phyloP scores from a whole-genome alignment of 768 basidiomycete species.

The Podaxis sp. region DNA sequence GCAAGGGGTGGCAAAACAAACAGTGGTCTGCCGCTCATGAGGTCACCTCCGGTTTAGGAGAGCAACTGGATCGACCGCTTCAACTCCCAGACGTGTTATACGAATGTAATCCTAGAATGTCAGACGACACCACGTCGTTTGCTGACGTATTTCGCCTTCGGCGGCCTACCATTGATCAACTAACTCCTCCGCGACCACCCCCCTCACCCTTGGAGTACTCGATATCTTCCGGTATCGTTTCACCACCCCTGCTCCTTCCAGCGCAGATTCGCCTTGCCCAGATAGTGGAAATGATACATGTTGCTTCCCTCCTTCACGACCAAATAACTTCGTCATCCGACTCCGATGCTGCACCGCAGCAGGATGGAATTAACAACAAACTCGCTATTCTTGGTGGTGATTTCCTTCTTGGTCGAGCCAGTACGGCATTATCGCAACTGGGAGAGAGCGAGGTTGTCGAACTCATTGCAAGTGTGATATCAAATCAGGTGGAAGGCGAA shows the following conservation, averaged over 20 bases:
- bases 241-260: slow-evolving; percentile 60
- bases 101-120: slow-evolving; percentile 89
- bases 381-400: slow-evolving; percentile 92
- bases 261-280: slow-evolving; percentile 92
- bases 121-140: slow-evolving; percentile 74
- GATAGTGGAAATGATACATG: slow-evolving; percentile 97
- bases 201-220: slow-evolving; percentile 17
- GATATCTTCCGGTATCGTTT: slow-evolving; percentile 20
- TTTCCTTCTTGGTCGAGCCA: slow-evolving; percentile 90
- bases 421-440: slow-evolving; percentile 81
- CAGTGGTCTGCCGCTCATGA: slow-evolving; percentile 61
- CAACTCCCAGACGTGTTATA: slow-evolving; percentile 79
- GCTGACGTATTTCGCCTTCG: slow-evolving; percentile 52
- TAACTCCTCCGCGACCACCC: slow-evolving; percentile 35
- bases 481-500: slow-evolving; percentile 97
- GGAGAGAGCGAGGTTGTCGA: slow-evolving; percentile 92
- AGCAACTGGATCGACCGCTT: slow-evolving; percentile 77
- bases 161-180: slow-evolving; percentile 17
- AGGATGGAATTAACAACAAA: slow-evolving; percentile 86
- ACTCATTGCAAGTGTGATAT: slow-evolving; percentile 86
- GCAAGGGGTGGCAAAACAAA: slow-evolving; percentile 59
- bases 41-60: slow-evolving; percentile 48
- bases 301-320: slow-evolving; percentile 92
- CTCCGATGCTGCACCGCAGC: slow-evolving; percentile 46
- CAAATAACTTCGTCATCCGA: slow-evolving; percentile 78